These are phyloP conservation scores for Marsdenia floribunda DNA, from an alignment of 257 asterid species.

Conservation along the genomic window DNA sequence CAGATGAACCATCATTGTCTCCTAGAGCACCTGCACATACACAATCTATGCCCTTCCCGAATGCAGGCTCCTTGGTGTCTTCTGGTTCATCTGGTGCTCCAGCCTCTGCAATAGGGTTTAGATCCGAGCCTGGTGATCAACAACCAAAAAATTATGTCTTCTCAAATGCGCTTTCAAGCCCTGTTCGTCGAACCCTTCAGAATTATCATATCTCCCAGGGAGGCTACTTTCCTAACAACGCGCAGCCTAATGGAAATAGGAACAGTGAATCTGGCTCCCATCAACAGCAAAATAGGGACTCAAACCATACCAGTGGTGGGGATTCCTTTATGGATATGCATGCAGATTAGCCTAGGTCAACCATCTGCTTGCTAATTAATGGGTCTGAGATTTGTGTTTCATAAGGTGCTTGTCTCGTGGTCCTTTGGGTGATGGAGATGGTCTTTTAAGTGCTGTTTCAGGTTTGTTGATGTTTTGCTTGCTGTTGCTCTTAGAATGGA, in stretches of 20 bases:
- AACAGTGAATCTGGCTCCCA: constrained; percentile 17
- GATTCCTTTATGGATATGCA: constrained; percentile 50
- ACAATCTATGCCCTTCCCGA: constrained; percentile 28
- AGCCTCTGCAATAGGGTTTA: constrained; percentile 21
- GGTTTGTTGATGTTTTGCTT: constrained; percentile 14
- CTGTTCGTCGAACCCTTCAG: constrained; percentile 40
- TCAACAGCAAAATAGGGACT: constrained; percentile 32
- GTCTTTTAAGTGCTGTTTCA: constrained; percentile 12
- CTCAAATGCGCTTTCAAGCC: constrained; percentile 50
- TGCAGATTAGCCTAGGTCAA: constrained; percentile 33
- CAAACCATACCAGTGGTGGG: constrained; percentile 25
- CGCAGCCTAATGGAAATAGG: constrained; percentile 24
- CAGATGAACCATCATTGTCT: constrained; percentile 39
- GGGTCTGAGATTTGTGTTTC: constrained; percentile 12
- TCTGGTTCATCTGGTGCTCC: constrained; percentile 28
- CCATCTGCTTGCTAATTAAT: constrained; percentile 26
- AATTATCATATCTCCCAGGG: constrained; percentile 35
- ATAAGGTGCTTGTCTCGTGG: constrained; percentile 13
- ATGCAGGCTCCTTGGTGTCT: constrained; percentile 25
- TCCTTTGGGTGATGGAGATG: background rate
- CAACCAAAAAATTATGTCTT: constrained; percentile 40
- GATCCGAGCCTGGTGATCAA: constrained; percentile 31
- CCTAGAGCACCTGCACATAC: constrained; percentile 33
- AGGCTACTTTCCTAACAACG: constrained; percentile 24
- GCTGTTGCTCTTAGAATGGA: constrained; percentile 16